phyloP scores from a whole-genome alignment of 2,329 filamentous ascomycete species.

The Curvularia lunata region DNA sequence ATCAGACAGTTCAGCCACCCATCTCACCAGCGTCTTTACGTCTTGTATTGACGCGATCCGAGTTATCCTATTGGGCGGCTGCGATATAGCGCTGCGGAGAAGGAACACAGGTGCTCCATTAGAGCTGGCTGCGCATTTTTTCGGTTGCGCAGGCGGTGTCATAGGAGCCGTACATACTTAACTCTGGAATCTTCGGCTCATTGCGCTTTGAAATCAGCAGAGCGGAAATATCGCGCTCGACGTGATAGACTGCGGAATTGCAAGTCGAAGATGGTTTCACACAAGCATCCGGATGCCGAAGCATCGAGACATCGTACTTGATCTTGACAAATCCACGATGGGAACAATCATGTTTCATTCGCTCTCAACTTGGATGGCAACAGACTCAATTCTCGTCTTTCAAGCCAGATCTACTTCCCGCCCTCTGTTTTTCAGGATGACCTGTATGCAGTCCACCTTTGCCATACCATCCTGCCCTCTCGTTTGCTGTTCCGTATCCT shows the following conservation, averaged over 20 bases:
- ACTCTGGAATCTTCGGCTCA: neutral
- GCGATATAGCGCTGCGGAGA: constrained; percentile 69
- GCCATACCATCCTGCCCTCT: constrained; percentile 34
- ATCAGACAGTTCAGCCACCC: constrained; percentile 51
- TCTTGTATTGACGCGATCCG: constrained; percentile 45
- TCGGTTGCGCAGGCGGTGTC: constrained; percentile 80
- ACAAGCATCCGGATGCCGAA: neutral
- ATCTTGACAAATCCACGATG: too few relatives aligned
- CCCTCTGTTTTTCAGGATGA: constrained; percentile 33
- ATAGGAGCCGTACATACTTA: constrained; percentile 76
- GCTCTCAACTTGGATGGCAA: neutral
- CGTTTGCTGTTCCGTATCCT: constrained; percentile 33
- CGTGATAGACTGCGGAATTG: neutral
- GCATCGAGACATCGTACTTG: too few relatives aligned
- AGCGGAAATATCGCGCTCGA: neutral
- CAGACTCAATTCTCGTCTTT: neutral
- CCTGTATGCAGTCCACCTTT: constrained; percentile 43
- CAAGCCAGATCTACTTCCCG: constrained; percentile 41
- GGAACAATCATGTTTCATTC: neutral
- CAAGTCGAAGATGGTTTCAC: neutral
- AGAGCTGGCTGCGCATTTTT: constrained; percentile 73
- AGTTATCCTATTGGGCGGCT: constrained; percentile 50
- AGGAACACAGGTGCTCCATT: constrained; percentile 65
- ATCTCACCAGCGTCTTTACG: constrained; percentile 48
- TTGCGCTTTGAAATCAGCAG: neutral